Percentiles rank a stretch among this genome's conserved stretches.
Conservation (phyloP, 306 rosid genomes). For the Phaseolus lunatus region DNA sequence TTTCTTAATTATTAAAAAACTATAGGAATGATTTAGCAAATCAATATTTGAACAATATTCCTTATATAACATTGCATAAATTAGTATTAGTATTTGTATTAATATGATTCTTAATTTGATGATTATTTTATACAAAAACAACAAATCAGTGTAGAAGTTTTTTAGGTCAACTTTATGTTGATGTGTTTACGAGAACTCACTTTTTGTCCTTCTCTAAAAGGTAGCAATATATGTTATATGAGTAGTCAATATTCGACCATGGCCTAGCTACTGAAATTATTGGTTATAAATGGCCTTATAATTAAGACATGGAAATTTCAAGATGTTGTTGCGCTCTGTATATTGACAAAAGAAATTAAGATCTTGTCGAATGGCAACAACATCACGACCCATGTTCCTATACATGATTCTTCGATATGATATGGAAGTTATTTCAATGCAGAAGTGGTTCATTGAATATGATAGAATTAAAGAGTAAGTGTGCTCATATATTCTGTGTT, state of each 20-base stretch:
- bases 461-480: not conserved
- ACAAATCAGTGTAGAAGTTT: not conserved
- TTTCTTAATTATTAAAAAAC: too few species aligned
- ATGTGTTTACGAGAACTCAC: not conserved
- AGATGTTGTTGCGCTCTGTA: not conserved
- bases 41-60: not conserved
- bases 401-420: not conserved
- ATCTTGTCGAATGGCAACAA: not conserved
- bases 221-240: not conserved
- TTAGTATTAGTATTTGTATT: too few species aligned
- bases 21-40: too few species aligned
- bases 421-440: not conserved
- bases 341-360: not conserved
- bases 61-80: too few species aligned
- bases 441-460: not conserved
- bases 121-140: not conserved
- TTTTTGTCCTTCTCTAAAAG: too few species aligned
- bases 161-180: not conserved
- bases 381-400: not conserved
- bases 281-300: not conserved
- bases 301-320: not conserved
- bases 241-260: not conserved
- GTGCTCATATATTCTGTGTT: not conserved
- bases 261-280: not conserved
- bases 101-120: not conserved